Evolutionary conservation across 805 yeast genomes (phyloP).

Genomic region (Candida xiaguanensis): DNA sequence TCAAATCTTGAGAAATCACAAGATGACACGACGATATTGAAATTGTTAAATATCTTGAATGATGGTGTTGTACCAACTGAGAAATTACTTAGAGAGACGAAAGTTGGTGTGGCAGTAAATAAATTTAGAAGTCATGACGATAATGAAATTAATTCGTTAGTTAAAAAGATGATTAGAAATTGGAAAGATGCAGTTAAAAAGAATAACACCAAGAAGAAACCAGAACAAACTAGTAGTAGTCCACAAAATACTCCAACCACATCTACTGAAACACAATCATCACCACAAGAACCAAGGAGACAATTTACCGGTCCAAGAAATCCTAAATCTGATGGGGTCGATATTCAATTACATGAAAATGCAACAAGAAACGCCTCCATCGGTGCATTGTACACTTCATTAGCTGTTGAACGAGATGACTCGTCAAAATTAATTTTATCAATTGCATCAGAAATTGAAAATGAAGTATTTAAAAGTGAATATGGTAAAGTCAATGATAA

Average conservation of each 20-base stretch:
- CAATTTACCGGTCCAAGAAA: slow-evolving; percentile 59
- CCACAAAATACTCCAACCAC: slow-evolving; percentile 12
- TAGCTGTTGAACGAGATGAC: slow-evolving; percentile 74
- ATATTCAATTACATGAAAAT: slow-evolving; percentile 65
- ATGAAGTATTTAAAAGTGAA: slow-evolving; percentile 60
- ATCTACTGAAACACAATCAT: slow-evolving; percentile 10
- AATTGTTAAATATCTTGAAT: slow-evolving; percentile 61
- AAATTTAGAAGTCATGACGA: slow-evolving; percentile 70
- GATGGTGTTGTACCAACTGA: slow-evolving; percentile 82
- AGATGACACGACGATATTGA: slow-evolving; percentile 59
- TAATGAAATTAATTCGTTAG: slow-evolving; percentile 64
- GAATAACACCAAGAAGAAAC: slow-evolving; percentile 48
- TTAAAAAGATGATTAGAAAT: slow-evolving; percentile 73
- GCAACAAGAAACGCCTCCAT: slow-evolving; percentile 81
- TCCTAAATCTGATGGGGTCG: slow-evolving; percentile 77
- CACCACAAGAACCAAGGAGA: slow-evolving; percentile 21
- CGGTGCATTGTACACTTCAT: slow-evolving; percentile 80
- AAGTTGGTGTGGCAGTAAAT: slow-evolving; percentile 96
- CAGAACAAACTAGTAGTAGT: no score
- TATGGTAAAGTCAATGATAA: slow-evolving; percentile 53
- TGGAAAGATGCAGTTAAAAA: slow-evolving; percentile 89
- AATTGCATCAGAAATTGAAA: slow-evolving; percentile 70
- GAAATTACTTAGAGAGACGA: slow-evolving; percentile 81
- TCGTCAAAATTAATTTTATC: slow-evolving; percentile 55
- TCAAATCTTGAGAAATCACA: slow-evolving; percentile 68